Evolutionary conservation across 1,284 basidiomycete species (phyloP).

Genomic region (Volvariella volvacea): DNA sequence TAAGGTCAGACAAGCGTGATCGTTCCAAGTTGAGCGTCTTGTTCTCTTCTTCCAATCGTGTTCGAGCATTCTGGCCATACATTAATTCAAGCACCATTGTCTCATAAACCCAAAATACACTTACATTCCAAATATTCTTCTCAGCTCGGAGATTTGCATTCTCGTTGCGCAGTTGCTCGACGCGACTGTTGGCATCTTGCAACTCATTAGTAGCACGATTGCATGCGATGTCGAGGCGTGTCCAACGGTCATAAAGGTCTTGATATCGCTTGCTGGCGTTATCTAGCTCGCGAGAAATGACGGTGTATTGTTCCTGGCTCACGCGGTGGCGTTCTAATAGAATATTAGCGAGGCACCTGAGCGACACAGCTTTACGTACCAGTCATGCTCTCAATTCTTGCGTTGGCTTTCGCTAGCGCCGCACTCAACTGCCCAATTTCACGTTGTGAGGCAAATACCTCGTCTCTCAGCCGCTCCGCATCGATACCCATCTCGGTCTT

Average conservation of each 20-base stretch:
- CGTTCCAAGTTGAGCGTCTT: constrained; percentile 74
- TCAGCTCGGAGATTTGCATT: constrained; percentile 83
- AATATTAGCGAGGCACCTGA: constrained; percentile 4
- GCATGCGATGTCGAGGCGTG: constrained; percentile 60
- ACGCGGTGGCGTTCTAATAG: constrained; percentile 57
- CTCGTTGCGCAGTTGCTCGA: constrained; percentile 79
- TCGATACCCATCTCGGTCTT: constrained; percentile 76
- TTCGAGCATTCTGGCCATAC: constrained; percentile 63
- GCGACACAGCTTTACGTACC: constrained; percentile 37
- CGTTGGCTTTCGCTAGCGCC: constrained; percentile 74
- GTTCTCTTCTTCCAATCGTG: constrained; percentile 81
- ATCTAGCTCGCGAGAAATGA: constrained; percentile 54
- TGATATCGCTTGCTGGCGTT: constrained; percentile 58
- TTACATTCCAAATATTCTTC: constrained; percentile 87
- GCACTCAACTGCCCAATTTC: constrained; percentile 64
- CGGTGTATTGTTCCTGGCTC: constrained; percentile 52
- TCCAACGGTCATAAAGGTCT: constrained; percentile 62
- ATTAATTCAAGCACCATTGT: background rate
- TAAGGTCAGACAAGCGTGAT: constrained; percentile 78
- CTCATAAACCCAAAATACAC: constrained; percentile 15
- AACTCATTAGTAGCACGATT: constrained; percentile 61
- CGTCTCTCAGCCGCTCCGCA: constrained; percentile 61
- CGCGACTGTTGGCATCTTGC: constrained; percentile 42
- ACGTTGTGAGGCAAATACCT: constrained; percentile 56
- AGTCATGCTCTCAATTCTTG: constrained; percentile 66